Percentiles rank a stretch among this genome's conserved stretches.
Conservation (phyloP, 257 asterid genomes). For the Orobanche coerulescens region DNA sequence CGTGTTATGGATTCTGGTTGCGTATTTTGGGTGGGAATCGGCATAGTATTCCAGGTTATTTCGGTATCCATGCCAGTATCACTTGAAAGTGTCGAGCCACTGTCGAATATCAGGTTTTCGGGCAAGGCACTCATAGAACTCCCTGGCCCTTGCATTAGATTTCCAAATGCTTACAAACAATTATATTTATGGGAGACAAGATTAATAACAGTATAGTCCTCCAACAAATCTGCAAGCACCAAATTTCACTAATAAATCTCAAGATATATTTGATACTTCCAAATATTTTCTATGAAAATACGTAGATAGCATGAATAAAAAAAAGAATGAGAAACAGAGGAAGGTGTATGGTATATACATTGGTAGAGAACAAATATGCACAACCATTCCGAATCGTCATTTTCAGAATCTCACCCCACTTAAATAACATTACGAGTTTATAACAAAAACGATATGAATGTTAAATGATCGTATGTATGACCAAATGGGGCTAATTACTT, state of each 20-base stretch:
- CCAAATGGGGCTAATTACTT: too few relatives aligned
- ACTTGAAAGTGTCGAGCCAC: slow-evolving; percentile 49
- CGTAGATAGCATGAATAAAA: too few relatives aligned
- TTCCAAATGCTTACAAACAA: slow-evolving; percentile 20
- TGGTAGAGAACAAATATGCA: too few relatives aligned
- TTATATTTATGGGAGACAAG: slow-evolving; percentile 13
- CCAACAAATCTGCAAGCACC: slow-evolving; percentile 41
- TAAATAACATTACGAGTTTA: too few relatives aligned
- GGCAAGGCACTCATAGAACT: slow-evolving; percentile 59
- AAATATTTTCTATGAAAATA: too few relatives aligned
- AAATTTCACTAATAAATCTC: slow-evolving; percentile 6
- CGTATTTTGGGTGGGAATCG: slow-evolving; percentile 40
- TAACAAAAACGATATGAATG: too few relatives aligned
- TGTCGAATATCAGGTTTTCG: slow-evolving; percentile 53
- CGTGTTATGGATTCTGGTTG: slow-evolving; percentile 42
- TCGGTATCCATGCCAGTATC: slow-evolving; percentile 57
- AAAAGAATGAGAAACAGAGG: too few relatives aligned
- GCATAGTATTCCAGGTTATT: slow-evolving; percentile 52
- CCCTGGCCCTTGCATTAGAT: slow-evolving; percentile 78
- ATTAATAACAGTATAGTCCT: slow-evolving; percentile 16
- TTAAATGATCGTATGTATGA: too few relatives aligned
- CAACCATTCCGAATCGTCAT: too few relatives aligned
- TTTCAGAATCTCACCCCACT: too few relatives aligned
- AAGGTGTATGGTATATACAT: too few relatives aligned
- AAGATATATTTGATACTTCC: too few relatives aligned